Percentiles rank a stretch among this genome's conserved stretches.
phyloP scores from a whole-genome alignment of 495 filamentous ascomycete species.

The Aspergillus nidulans region DNA sequence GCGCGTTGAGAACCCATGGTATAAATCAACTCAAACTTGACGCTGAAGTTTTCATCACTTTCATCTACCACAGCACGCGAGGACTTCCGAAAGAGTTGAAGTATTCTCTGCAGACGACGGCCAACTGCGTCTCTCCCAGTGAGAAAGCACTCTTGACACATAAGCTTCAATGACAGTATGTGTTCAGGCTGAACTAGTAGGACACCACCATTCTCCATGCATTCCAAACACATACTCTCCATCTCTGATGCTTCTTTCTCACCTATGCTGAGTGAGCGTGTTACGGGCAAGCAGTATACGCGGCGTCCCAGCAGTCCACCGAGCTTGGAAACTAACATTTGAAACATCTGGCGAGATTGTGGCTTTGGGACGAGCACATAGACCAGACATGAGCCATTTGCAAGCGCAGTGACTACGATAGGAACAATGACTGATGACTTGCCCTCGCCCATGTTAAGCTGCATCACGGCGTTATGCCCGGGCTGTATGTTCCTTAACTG shows the following conservation, averaged over 20 bases:
- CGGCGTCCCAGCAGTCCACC: conserved; percentile 55
- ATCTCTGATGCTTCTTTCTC: conserved; percentile 11
- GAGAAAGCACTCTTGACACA: conserved; percentile 19
- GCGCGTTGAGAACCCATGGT: conserved; percentile 55
- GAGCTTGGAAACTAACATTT: conserved; percentile 55
- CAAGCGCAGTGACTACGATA: conserved; percentile 51
- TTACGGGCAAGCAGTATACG: conserved; percentile 61
- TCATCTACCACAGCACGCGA: conserved; percentile 60
- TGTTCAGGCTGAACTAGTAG: conserved; percentile 67
- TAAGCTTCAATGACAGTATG: conserved; percentile 60
- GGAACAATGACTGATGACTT: conserved; percentile 72
- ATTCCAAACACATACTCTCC: conserved; percentile 32
- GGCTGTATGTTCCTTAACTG: conserved; percentile 49
- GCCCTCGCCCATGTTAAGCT: conserved; percentile 75
- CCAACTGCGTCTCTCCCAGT: conserved; percentile 22
- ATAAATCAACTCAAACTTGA: conserved; percentile 62
- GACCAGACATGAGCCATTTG: conserved; percentile 48
- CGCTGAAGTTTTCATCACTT: conserved; percentile 61
- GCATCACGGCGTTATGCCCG: conserved; percentile 52
- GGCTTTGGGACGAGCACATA: conserved; percentile 62
- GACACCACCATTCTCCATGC: conserved; percentile 48
- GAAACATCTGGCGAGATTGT: conserved; percentile 56
- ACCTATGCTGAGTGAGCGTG: conserved; percentile 45
- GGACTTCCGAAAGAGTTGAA: neutral
- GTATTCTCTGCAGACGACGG: conserved; percentile 25